Percentiles rank a stretch among this genome's conserved stretches.
Evolutionary conservation across 495 filamentous ascomycete genomes (phyloP).

Genomic region (Xylaria palmicola): DNA sequence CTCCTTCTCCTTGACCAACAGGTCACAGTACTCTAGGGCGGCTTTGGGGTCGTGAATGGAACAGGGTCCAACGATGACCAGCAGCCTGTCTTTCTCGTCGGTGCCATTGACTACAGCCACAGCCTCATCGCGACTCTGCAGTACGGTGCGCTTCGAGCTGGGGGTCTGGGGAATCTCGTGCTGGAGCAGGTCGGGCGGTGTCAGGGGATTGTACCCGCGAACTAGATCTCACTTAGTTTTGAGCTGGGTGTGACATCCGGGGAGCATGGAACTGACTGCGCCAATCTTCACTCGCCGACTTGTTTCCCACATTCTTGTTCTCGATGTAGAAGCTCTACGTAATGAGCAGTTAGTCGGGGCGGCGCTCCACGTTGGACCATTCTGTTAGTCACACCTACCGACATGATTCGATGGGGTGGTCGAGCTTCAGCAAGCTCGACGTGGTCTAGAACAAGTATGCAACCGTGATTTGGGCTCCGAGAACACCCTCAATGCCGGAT

Average conservation of each 20-base stretch:
- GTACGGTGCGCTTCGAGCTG: constrained; percentile 75
- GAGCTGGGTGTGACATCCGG: background rate
- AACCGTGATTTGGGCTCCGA: background rate
- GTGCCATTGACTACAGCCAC: constrained; percentile 75
- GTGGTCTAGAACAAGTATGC: background rate
- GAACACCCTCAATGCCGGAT: background rate
- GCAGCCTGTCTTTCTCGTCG: constrained; percentile 71
- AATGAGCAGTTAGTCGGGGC: constrained; percentile 18
- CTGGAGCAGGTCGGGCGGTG: constrained; percentile 90
- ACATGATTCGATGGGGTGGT: constrained; percentile 22
- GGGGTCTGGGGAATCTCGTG: constrained; percentile 85
- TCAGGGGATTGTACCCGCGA: constrained; percentile 89
- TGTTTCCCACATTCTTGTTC: constrained; percentile 87
- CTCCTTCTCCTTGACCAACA: constrained; percentile 76
- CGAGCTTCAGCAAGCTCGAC: background rate
- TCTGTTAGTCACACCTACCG: constrained; percentile 24
- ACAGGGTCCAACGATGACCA: constrained; percentile 95
- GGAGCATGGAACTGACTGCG: constrained; percentile 61
- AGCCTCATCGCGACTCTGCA: constrained; percentile 77
- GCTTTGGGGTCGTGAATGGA: constrained; percentile 94
- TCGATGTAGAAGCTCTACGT: constrained; percentile 73
- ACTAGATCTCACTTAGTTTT: constrained; percentile 50
- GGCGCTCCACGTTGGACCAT: background rate
- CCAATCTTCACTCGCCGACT: constrained; percentile 80
- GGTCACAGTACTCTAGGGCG: constrained; percentile 90